Conservation (phyloP, 2,329 filamentous ascomycete species). For the Microdochium bolleyi region DNA sequence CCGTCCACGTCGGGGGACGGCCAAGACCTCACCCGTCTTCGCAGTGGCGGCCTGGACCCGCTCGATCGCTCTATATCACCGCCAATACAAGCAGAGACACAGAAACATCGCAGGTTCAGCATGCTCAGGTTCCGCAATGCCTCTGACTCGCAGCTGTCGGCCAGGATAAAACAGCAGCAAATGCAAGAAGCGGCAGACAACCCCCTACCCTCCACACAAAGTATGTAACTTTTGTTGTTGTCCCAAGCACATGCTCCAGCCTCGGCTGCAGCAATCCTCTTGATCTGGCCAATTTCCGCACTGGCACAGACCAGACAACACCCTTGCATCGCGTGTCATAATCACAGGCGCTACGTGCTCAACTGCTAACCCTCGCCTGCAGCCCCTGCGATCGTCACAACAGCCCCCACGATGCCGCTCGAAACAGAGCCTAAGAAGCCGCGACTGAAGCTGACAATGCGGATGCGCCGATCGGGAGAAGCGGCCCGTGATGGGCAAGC, state of each 20-base stretch:
- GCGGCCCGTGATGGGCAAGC: conserved; percentile 25
- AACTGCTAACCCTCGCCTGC: conserved; percentile 12
- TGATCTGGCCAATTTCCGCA: no score
- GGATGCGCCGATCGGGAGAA: conserved; percentile 45
- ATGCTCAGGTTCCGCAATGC: conserved; percentile 84
- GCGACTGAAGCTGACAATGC: conserved; percentile 44
- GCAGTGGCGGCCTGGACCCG: conserved; percentile 14
- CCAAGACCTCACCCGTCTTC: neutral
- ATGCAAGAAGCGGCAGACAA: conserved; percentile 34
- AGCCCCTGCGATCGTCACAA: conserved; percentile 80
- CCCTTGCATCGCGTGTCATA: conserved; percentile 1
- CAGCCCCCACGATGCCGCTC: conserved; percentile 69
- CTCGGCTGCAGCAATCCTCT: no score
- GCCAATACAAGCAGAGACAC: conserved; percentile 44
- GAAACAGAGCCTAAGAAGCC: conserved; percentile 46
- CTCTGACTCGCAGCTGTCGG: conserved; percentile 82
- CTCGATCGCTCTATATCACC: conserved; percentile 36
- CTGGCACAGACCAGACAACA: no score
- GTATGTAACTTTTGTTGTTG: conserved; percentile 31
- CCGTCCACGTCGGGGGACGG: conserved; percentile 8
- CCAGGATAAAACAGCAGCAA: conserved; percentile 62
- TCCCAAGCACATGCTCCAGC: no score
- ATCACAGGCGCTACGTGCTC: neutral
- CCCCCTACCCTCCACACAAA: conserved; percentile 47
- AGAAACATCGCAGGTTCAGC: conserved; percentile 54